phyloP scores from a whole-genome alignment of 164 flowering plant species.

The Tinospora cordifolia region DNA sequence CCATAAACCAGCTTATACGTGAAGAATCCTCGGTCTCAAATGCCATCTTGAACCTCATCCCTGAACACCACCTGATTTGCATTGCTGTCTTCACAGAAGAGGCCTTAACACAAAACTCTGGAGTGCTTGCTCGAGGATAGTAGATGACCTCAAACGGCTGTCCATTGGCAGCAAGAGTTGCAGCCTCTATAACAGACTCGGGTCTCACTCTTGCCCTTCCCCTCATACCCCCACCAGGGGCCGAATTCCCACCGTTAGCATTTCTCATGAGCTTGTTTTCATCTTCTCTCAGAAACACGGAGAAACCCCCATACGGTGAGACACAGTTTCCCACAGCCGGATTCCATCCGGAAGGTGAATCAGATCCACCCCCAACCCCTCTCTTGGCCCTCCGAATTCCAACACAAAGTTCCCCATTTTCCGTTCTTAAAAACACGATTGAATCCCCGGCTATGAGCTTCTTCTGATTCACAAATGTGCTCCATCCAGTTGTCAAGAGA shows the following conservation, averaged over 20 bases:
- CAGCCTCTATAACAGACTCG: slow-evolving; percentile 69
- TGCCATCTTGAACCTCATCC: slow-evolving; percentile 98
- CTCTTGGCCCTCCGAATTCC: slow-evolving; percentile 82
- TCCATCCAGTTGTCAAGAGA: slow-evolving; percentile 94
- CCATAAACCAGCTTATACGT: slow-evolving; percentile 96
- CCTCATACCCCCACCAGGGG: slow-evolving; percentile 23
- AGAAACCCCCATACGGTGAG: slow-evolving; percentile 48
- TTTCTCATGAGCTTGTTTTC: slow-evolving; percentile 35
- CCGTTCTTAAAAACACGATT: slow-evolving; percentile 70
- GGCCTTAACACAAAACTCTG: slow-evolving; percentile 81
- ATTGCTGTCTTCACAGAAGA: slow-evolving; percentile 56
- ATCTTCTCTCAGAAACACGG: slow-evolving; percentile 50
- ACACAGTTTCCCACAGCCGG: slow-evolving; percentile 30
- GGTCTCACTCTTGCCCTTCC: slow-evolving; percentile 41
- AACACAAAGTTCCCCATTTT: slow-evolving; percentile 73
- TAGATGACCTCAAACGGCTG: slow-evolving; percentile 75
- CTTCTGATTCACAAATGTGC: slow-evolving; percentile 87
- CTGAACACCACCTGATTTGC: slow-evolving; percentile 69
- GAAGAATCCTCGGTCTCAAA: slow-evolving; percentile 95
- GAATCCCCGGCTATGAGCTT: slow-evolving; percentile 96
- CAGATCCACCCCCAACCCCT: slow-evolving; percentile 41
- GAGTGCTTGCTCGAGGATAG: slow-evolving; percentile 80
- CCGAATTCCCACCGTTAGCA: slow-evolving; percentile 24
- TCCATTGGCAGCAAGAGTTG: slow-evolving; percentile 54
- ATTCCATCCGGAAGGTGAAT: slow-evolving; percentile 49